Percentiles rank a stretch among this genome's conserved stretches.
Conservation (phyloP, 2,329 filamentous ascomycete species). For the Stagonosporopsis chrysanthemi region DNA sequence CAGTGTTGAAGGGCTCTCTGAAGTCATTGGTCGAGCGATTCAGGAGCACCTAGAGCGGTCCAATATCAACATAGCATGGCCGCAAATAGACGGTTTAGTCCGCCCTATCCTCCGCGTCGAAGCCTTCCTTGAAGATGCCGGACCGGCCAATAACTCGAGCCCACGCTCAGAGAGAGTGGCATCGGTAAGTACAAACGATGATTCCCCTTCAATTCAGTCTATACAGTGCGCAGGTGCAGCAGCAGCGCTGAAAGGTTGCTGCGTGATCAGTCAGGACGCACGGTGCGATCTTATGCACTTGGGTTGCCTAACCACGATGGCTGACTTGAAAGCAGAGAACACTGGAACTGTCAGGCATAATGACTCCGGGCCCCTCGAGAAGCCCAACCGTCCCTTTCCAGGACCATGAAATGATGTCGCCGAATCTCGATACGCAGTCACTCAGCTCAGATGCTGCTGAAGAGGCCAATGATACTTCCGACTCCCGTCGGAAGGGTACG, state of each 20-base stretch:
- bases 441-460: constrained; percentile 14
- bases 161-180: constrained; percentile 35
- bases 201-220: not conserved
- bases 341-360: constrained; percentile 35
- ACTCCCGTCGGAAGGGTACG: constrained; percentile 35
- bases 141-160: constrained; percentile 14
- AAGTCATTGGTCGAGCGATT: constrained; percentile 40
- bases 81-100: constrained; percentile 31
- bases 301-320: not conserved
- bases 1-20: constrained; percentile 39
- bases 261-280: too few relatives aligned
- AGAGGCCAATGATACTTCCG: not conserved
- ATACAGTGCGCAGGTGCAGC: not conserved
- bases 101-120: constrained; percentile 41
- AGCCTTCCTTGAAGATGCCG: constrained; percentile 42
- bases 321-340: constrained; percentile 27
- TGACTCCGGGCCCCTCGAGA: constrained; percentile 33
- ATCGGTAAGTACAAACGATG: constrained; percentile 30
- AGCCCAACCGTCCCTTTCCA: constrained; percentile 27
- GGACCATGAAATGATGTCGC: constrained; percentile 16
- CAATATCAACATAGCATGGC: constrained; percentile 36
- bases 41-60: constrained; percentile 39
- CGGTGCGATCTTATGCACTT: too few relatives aligned
- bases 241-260: not conserved
- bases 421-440: constrained; percentile 13